These are phyloP conservation scores for Monosporozyma solicola DNA, from an alignment of 805 yeast species.

Conservation along the genomic window DNA sequence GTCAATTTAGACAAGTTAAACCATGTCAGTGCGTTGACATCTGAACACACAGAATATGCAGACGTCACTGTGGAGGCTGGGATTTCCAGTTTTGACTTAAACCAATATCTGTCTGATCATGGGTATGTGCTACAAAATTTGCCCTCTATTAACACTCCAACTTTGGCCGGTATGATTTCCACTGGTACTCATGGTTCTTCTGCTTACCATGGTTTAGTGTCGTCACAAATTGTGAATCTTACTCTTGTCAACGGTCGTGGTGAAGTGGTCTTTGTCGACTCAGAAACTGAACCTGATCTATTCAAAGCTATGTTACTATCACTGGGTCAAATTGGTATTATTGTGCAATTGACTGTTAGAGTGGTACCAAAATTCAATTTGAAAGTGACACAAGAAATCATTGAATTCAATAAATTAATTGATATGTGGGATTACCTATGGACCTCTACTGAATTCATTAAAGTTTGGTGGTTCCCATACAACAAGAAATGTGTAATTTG, in stretches of 20 bases:
- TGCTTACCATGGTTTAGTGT: constrained; percentile 82
- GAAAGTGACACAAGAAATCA: constrained; percentile 72
- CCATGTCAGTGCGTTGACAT: constrained; percentile 30
- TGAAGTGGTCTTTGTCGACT: constrained; percentile 41
- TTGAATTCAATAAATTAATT: constrained; percentile 65
- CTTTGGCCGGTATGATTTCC: constrained; percentile 89
- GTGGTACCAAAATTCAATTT: constrained; percentile 77
- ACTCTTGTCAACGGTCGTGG: constrained; percentile 72
- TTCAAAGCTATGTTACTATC: constrained; percentile 80
- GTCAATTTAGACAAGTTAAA: constrained; percentile 74
- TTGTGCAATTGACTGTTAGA: constrained; percentile 76
- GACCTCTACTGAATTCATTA: constrained; percentile 82
- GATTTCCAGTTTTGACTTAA: constrained; percentile 64
- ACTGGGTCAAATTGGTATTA: constrained; percentile 85
- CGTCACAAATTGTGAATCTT: constrained; percentile 77
- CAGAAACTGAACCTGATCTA: constrained; percentile 51
- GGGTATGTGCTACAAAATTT: constrained; percentile 80
- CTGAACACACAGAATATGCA: constrained; percentile 39
- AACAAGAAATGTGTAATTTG: constrained; percentile 77
- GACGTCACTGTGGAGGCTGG: constrained; percentile 97
- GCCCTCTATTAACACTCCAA: constrained; percentile 91
- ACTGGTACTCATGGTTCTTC: constrained; percentile 97
- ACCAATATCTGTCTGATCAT: constrained; percentile 49
- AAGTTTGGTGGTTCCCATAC: constrained; percentile 98
- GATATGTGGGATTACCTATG: constrained; percentile 70